A percentile compares a stretch with the other conserved stretches of the same genome.
Evolutionary conservation across 2,329 filamentous ascomycete genomes (phyloP).

Genomic region (Coleophoma eucalyptorum): DNA sequence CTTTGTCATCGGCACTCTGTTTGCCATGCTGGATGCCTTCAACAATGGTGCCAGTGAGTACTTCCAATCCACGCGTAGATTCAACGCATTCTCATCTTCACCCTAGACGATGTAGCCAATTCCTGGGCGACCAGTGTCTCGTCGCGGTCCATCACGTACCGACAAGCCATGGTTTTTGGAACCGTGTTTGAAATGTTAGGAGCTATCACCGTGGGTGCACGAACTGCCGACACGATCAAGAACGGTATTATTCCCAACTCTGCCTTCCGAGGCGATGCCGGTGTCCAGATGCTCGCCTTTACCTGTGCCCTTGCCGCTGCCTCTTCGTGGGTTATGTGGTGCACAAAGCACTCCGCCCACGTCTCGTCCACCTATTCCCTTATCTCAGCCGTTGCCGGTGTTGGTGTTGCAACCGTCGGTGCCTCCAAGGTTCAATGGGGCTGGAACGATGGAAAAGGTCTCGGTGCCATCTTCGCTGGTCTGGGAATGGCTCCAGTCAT

Average conservation of each 20-base stretch:
- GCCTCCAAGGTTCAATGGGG: constrained; percentile 62
- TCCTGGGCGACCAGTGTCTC: constrained; percentile 79
- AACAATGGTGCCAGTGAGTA: constrained; percentile 46
- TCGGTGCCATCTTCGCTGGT: constrained; percentile 69
- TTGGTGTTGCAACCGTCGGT: constrained; percentile 64
- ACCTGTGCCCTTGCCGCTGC: constrained; percentile 61
- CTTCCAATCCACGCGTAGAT: neutral
- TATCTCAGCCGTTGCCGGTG: constrained; percentile 64
- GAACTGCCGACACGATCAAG: constrained; percentile 76
- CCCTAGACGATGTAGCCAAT: constrained; percentile 76
- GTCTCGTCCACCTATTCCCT: constrained; percentile 72
- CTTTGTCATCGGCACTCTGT: constrained; percentile 51
- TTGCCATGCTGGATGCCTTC: constrained; percentile 55
- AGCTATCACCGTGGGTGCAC: constrained; percentile 62
- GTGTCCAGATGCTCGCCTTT: constrained; percentile 66
- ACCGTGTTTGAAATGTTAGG: constrained; percentile 66
- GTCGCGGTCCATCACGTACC: constrained; percentile 70
- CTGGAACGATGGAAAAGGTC: constrained; percentile 64
- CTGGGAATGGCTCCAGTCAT: constrained; percentile 68
- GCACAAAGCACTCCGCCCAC: constrained; percentile 68
- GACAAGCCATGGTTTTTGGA: constrained; percentile 64
- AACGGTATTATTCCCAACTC: constrained; percentile 65
- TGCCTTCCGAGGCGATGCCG: constrained; percentile 56
- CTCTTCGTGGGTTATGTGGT: constrained; percentile 77
- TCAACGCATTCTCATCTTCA: neutral